Conservation (phyloP, 169 alveolate genomes). For the Plasmodium gaboni region DNA sequence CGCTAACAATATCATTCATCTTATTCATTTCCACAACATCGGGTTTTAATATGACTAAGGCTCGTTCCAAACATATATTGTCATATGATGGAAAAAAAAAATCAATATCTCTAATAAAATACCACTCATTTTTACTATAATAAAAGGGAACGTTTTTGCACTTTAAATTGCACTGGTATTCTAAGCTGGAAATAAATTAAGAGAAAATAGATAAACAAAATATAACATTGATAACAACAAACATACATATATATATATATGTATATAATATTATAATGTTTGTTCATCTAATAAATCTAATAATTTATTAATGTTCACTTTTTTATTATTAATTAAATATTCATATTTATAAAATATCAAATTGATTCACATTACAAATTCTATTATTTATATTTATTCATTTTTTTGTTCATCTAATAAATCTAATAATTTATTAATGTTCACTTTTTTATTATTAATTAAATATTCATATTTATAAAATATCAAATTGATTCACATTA, state of each 20-base stretch:
- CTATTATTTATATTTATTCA: too few species aligned
- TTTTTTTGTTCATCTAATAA: too few species aligned
- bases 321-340: too few species aligned
- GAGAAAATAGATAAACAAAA: too few species aligned
- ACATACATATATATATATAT: not conserved
- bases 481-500: too few species aligned
- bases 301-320: too few species aligned
- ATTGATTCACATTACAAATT: too few species aligned
- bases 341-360: too few species aligned
- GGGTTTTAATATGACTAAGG: slow-evolving; percentile 61
- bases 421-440: too few species aligned
- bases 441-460: too few species aligned
- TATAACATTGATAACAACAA: not conserved
- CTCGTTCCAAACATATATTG: slow-evolving; percentile 39
- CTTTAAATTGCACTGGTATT: slow-evolving; percentile 57
- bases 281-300: too few species aligned
- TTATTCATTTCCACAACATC: slow-evolving; percentile 52
- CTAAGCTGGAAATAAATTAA: slow-evolving; percentile 25
- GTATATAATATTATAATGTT: not conserved
- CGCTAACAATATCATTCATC: slow-evolving; percentile 45
- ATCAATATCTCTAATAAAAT: slow-evolving; percentile 46
- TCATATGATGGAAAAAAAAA: slow-evolving; percentile 46
- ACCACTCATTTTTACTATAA: slow-evolving; percentile 74
- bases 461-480: too few species aligned
- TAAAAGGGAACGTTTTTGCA: slow-evolving; percentile 67